These are phyloP conservation scores for Paecilomyces fulvus DNA, from an alignment of 2,329 filamentous ascomycete genomes.

Conservation along the genomic window DNA sequence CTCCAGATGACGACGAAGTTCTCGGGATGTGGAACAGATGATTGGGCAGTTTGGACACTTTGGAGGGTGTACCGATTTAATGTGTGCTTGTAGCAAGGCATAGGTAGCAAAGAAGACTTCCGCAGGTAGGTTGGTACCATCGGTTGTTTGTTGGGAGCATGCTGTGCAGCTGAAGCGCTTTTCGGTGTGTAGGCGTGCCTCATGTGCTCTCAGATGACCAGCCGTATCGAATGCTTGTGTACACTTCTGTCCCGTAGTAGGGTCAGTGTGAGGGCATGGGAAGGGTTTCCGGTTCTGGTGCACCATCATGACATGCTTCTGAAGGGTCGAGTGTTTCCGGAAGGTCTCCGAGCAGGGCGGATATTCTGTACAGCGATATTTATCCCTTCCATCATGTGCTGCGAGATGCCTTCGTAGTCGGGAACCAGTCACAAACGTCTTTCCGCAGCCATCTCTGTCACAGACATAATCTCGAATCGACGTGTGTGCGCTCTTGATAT, in stretches of 20 bases:
- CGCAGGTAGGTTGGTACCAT: slow-evolving; percentile 17
- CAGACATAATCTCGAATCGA: slow-evolving; percentile 63
- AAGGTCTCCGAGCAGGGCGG: slow-evolving; percentile 68
- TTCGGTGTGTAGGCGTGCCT: slow-evolving; percentile 60
- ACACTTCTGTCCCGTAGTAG: slow-evolving; percentile 50
- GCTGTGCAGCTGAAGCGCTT: slow-evolving; percentile 68
- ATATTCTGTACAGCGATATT: slow-evolving; percentile 64
- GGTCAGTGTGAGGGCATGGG: slow-evolving; percentile 55
- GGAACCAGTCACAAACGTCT: slow-evolving; percentile 73
- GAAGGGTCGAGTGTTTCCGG: slow-evolving; percentile 76
- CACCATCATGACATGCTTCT: slow-evolving; percentile 69
- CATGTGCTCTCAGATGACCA: slow-evolving; percentile 62
- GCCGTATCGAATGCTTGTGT: slow-evolving; percentile 64
- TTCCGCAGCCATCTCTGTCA: slow-evolving; percentile 62
- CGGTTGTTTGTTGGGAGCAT: slow-evolving; percentile 45
- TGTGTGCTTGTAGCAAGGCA: slow-evolving; percentile 62
- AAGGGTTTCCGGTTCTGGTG: slow-evolving; percentile 68
- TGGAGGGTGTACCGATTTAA: slow-evolving; percentile 61
- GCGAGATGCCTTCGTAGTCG: slow-evolving; percentile 67
- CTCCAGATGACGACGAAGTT: slow-evolving; percentile 70
- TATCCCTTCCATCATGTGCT: slow-evolving; percentile 69
- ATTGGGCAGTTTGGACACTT: slow-evolving; percentile 67
- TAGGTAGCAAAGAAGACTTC: slow-evolving; percentile 62
- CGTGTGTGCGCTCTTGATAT: slow-evolving; percentile 74
- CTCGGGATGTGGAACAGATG: slow-evolving; percentile 56